Conservation (phyloP, 2,329 filamentous ascomycete species). For the Scleromitrula shiraiana region DNA sequence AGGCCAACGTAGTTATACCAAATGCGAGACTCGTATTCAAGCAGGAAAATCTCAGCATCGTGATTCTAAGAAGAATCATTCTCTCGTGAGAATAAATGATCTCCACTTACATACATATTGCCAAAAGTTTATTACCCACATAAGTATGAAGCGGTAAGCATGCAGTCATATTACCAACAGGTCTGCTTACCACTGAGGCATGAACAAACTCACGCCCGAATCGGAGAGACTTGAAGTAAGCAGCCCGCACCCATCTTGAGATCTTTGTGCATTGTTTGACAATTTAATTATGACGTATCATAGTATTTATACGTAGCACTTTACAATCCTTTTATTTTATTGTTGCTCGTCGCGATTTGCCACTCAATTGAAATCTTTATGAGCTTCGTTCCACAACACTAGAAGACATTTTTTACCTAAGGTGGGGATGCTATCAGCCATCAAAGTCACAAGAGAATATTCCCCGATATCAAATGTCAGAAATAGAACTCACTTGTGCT, state of each 20-base stretch:
- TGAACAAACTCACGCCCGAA: neutral
- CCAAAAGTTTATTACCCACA: neutral
- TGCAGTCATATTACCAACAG: constrained; percentile 3
- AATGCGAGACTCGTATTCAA: neutral
- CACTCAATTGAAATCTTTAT: neutral
- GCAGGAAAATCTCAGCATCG: neutral
- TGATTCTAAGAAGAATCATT: neutral
- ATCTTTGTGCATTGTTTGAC: neutral
- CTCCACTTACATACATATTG: constrained; percentile 2
- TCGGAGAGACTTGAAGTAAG: neutral
- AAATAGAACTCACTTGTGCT: too few species aligned
- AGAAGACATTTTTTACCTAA: neutral
- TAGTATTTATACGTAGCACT: neutral
- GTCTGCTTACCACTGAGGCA: neutral
- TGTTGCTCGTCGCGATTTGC: neutral
- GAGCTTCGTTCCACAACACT: neutral
- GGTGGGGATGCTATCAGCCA: neutral
- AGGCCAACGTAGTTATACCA: too few species aligned
- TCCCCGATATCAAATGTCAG: neutral
- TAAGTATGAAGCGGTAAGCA: constrained; percentile 3
- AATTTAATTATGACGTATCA: neutral
- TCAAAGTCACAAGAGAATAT: neutral
- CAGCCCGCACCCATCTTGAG: neutral
- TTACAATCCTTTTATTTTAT: neutral
- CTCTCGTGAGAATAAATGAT: constrained; percentile 4